Evolutionary conservation across 1,284 basidiomycete genomes (phyloP).

Genomic region (Mrakiaceae sp.): DNA sequence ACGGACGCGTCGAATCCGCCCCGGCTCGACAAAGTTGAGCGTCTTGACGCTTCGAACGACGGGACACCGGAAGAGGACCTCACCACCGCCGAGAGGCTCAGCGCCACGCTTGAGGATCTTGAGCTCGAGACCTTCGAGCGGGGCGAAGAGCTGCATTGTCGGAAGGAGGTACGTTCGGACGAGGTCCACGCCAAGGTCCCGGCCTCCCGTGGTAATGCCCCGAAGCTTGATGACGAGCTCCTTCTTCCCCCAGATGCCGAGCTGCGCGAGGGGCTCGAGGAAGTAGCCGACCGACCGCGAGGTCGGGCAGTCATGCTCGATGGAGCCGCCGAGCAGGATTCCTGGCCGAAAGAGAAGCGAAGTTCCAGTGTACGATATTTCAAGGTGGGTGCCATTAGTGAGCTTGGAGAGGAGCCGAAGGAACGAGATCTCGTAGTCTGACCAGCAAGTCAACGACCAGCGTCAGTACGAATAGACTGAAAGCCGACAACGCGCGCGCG

Average conservation of each 20-base stretch:
- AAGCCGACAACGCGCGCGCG: no score
- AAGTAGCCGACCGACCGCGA: slow-evolving; percentile 88
- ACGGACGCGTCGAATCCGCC: slow-evolving; percentile 85
- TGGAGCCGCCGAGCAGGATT: slow-evolving; percentile 69
- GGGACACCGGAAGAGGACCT: slow-evolving; percentile 86
- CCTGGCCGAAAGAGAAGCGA: slow-evolving; percentile 85
- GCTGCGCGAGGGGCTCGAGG: slow-evolving; percentile 75
- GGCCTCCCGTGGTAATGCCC: slow-evolving; percentile 83
- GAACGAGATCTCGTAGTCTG: slow-evolving; percentile 89
- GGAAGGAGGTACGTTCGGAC: slow-evolving; percentile 87
- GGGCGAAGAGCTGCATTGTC: slow-evolving; percentile 78
- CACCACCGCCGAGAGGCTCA: slow-evolving; percentile 84
- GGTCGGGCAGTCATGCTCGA: slow-evolving; percentile 76
- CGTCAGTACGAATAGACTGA: background rate
- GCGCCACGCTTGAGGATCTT: slow-evolving; percentile 89
- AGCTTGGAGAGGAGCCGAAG: slow-evolving; percentile 80
- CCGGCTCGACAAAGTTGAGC: slow-evolving; percentile 79
- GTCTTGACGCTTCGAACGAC: slow-evolving; percentile 81
- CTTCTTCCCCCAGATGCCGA: slow-evolving; percentile 89
- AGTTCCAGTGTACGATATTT: slow-evolving; percentile 94
- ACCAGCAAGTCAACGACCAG: background rate
- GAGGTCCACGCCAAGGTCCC: slow-evolving; percentile 80
- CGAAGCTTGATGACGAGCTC: slow-evolving; percentile 67
- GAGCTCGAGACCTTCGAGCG: slow-evolving; percentile 69
- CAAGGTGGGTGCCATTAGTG: slow-evolving; percentile 89